A percentile compares a stretch with the other conserved stretches of the same genome.
Conservation (phyloP, 306 rosid genomes). For the Ormosia semicastrata region DNA sequence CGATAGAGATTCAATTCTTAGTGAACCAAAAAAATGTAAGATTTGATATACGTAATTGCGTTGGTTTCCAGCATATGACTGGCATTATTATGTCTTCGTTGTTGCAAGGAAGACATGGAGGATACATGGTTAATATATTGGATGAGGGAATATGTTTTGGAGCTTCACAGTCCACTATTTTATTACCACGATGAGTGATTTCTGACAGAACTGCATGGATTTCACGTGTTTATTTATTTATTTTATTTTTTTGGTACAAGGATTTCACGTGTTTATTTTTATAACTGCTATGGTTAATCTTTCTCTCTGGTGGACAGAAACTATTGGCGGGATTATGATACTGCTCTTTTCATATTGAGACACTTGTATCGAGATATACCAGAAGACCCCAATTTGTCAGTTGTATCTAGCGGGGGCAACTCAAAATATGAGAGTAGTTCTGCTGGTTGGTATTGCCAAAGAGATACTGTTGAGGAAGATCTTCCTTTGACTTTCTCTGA, state of each 20-base stretch:
- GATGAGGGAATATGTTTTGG: background rate
- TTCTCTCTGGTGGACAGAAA: conserved; percentile 56
- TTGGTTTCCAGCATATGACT: no score
- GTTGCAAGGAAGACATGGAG: background rate
- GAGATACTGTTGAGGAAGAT: conserved; percentile 65
- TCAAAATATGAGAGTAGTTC: conserved; percentile 34
- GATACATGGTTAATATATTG: background rate
- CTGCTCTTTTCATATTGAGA: conserved; percentile 80
- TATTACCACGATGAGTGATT: background rate
- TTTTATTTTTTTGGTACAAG: no score
- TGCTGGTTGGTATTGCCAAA: conserved; percentile 47
- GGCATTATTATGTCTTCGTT: background rate
- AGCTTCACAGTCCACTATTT: background rate
- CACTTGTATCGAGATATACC: conserved; percentile 72
- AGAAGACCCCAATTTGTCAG: conserved; percentile 41
- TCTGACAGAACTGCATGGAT: background rate
- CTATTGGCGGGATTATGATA: conserved; percentile 95
- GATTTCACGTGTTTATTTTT: background rate
- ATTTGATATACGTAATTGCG: background rate
- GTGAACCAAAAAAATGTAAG: background rate
- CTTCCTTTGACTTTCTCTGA: conserved; percentile 82
- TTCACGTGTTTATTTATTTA: background rate
- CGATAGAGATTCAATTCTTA: background rate
- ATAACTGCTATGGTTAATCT: background rate
- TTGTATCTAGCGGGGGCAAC: conserved; percentile 27